Evolutionary conservation across 2,329 filamentous ascomycete genomes (phyloP).

Genomic region (Penicillium sp.): DNA sequence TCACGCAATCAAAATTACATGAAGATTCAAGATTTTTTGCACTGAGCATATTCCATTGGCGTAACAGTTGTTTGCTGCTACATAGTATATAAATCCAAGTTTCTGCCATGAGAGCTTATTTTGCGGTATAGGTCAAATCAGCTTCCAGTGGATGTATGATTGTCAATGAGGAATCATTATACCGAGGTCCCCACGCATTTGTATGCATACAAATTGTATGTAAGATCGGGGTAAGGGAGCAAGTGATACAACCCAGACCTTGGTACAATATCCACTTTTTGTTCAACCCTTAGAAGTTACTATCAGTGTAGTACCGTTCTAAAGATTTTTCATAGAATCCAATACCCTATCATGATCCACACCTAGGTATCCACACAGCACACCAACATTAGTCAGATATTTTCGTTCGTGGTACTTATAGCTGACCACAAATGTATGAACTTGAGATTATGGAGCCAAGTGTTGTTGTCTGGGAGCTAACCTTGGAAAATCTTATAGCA

Average conservation of each 20-base stretch:
- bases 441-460: no score
- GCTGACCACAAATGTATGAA: no score
- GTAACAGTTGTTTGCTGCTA: background rate
- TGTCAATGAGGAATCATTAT: background rate
- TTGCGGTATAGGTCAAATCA: background rate
- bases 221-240: background rate
- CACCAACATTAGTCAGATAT: background rate
- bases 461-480: no score
- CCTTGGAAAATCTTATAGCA: no score
- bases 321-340: no score
- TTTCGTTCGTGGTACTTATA: no score
- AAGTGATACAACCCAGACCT: background rate
- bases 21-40: slow-evolving; percentile 24
- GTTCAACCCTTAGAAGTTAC: background rate
- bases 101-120: background rate
- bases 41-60: background rate
- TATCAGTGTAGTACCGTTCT: no score
- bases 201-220: background rate
- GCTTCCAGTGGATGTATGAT: background rate
- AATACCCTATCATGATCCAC: no score
- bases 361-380: no score
- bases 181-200: background rate
- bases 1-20: slow-evolving; percentile 41
- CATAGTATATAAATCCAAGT: background rate
- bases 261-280: background rate